These are phyloP conservation scores for Pholiota molesta DNA, from an alignment of 768 basidiomycete species.

Conservation along the genomic window DNA sequence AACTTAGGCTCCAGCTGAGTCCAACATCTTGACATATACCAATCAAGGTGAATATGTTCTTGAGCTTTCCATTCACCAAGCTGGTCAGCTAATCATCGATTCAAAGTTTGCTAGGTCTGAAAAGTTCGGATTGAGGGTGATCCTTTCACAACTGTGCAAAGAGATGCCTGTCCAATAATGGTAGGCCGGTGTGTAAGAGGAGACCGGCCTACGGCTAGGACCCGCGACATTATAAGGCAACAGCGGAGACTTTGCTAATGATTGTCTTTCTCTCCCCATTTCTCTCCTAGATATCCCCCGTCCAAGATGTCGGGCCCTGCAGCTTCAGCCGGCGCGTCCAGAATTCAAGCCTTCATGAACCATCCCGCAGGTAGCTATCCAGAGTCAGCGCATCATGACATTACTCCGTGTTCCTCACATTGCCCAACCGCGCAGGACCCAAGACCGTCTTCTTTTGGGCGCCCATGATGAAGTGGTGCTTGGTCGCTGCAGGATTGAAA, in stretches of 20 bases:
- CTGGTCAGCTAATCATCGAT: not conserved
- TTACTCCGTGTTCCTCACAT: not conserved
- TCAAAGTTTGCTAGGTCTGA: not conserved
- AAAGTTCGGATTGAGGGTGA: not conserved
- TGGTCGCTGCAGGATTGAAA: constrained; percentile 80
- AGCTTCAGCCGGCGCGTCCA: constrained; percentile 75
- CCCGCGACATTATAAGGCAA: not conserved
- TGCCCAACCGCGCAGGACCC: constrained; percentile 54
- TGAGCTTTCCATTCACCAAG: too few relatives aligned
- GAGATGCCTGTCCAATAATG: not conserved
- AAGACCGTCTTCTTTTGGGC: constrained; percentile 99
- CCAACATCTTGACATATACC: too few relatives aligned
- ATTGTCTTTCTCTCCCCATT: not conserved
- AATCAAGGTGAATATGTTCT: too few relatives aligned
- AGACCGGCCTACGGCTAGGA: too few relatives aligned
- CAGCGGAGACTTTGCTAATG: not conserved
- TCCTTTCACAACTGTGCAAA: not conserved
- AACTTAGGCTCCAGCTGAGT: too few relatives aligned
- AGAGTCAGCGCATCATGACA: not conserved
- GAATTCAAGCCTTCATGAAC: constrained; percentile 83
- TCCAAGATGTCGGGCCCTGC: constrained; percentile 78
- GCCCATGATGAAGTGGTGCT: constrained; percentile 91
- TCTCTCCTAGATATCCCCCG: not conserved
- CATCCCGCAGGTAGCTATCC: constrained; percentile 81
- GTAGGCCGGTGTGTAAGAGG: too few relatives aligned